A percentile compares a stretch with the other conserved stretches of the same genome.
phyloP scores from a whole-genome alignment of 2,329 filamentous ascomycete species.

The Botryotinia convoluta region DNA sequence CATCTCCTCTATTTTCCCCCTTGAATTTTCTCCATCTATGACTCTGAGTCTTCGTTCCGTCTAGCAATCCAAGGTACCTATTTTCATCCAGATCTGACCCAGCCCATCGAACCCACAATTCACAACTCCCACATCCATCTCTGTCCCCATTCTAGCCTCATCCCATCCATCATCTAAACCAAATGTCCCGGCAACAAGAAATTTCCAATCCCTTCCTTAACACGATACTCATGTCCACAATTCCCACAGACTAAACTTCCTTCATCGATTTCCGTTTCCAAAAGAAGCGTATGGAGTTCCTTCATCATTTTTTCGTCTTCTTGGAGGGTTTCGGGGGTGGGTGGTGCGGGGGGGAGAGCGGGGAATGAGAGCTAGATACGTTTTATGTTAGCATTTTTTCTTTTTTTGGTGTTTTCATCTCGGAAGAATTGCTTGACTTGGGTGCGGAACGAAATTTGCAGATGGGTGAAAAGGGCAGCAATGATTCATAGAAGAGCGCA shows the following conservation, averaged over 20 bases:
- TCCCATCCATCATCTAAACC: conserved; percentile 47
- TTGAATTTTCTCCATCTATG: not conserved
- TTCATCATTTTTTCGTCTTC: conserved; percentile 67
- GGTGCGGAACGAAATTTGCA: not conserved
- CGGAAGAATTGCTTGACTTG: not conserved
- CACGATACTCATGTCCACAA: conserved; percentile 89
- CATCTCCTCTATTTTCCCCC: not conserved
- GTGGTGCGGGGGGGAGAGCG: conserved; percentile 62
- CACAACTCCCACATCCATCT: not conserved
- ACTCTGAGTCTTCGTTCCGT: not conserved
- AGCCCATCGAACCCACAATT: not conserved
- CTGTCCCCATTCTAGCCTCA: not conserved
- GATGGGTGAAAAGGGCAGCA: not conserved
- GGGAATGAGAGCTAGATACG: conserved; percentile 72
- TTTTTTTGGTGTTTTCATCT: conserved; percentile 17
- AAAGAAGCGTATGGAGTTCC: conserved; percentile 76
- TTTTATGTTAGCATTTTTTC: conserved; percentile 4
- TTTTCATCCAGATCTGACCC: not conserved
- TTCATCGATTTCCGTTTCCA: conserved; percentile 87
- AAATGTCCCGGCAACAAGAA: conserved; percentile 92
- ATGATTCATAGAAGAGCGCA: not conserved
- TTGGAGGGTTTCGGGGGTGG: conserved; percentile 59
- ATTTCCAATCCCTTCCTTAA: conserved; percentile 95
- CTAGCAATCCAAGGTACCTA: not conserved
- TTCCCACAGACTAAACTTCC: conserved; percentile 87